Evolutionary conservation across 78 protist species (phyloP).

Genomic region (Dictyostelium intermedium): DNA sequence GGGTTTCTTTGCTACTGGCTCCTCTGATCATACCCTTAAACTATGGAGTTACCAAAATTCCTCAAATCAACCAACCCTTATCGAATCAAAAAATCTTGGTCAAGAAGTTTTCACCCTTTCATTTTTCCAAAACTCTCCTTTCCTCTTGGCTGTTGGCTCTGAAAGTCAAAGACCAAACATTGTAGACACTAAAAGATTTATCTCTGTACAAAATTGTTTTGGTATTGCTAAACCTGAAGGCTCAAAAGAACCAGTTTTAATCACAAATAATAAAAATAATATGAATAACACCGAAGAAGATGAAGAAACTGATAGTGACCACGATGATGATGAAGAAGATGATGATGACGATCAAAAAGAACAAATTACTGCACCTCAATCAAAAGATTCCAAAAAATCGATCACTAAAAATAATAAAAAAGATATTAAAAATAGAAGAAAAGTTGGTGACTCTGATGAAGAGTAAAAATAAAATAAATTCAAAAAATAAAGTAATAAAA

Average conservation of each 20-base stretch:
- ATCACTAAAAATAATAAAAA: not conserved
- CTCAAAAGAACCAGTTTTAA: slow-evolving; percentile 25
- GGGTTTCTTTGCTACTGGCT: slow-evolving; percentile 67
- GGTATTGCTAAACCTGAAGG: slow-evolving; percentile 40
- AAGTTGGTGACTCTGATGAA: slow-evolving; percentile 11
- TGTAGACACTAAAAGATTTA: slow-evolving; percentile 46
- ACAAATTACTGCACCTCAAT: not conserved
- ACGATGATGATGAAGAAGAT: not conserved
- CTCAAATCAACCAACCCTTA: not conserved
- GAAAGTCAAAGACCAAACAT: slow-evolving; percentile 47
- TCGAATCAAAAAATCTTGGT: slow-evolving; percentile 11
- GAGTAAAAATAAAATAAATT: not conserved
- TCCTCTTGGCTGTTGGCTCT: slow-evolving; percentile 48
- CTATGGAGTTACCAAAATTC: slow-evolving; percentile 28
- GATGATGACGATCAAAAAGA: not conserved
- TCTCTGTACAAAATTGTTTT: slow-evolving; percentile 46
- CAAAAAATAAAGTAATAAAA: not conserved
- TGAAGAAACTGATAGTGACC: slow-evolving; percentile 24
- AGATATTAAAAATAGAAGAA: not conserved
- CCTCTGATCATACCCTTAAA: slow-evolving; percentile 54
- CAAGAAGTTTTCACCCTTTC: slow-evolving; percentile 62
- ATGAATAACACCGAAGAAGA: slow-evolving; percentile 6
- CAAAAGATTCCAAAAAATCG: not conserved
- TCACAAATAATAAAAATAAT: not conserved
- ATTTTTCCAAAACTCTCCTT: slow-evolving; percentile 48